These are phyloP conservation scores for Xerophyta viscosa DNA, from an alignment of 106 monocot species.

Conservation along the genomic window DNA sequence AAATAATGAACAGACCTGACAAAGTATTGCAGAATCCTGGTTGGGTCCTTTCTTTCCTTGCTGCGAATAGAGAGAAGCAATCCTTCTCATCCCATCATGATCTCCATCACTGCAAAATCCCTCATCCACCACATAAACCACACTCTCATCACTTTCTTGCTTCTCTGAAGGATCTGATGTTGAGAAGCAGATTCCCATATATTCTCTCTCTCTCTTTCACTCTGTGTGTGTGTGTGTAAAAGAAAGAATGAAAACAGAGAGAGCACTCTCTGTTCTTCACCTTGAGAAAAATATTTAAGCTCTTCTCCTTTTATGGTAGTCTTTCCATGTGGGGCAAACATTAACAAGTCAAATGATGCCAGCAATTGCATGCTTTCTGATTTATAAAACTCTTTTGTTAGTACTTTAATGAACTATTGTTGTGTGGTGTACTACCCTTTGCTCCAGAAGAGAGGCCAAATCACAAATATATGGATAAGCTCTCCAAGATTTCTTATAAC, in stretches of 20 bases:
- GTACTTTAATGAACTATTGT: too few relatives aligned
- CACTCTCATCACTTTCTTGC: slow-evolving; percentile 37
- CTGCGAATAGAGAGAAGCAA: slow-evolving; percentile 74
- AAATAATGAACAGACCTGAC: slow-evolving; percentile 32
- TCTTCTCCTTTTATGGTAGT: too few relatives aligned
- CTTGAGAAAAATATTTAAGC: too few relatives aligned
- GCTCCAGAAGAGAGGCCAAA: too few relatives aligned
- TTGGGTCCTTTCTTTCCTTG: slow-evolving; percentile 87
- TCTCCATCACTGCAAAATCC: slow-evolving; percentile 5
- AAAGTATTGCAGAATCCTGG: slow-evolving; percentile 81
- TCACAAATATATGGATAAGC: too few relatives aligned
- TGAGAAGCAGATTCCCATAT: slow-evolving; percentile 71
- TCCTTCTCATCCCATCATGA: slow-evolving; percentile 23
- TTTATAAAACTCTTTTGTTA: too few relatives aligned
- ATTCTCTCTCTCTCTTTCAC: neutral
- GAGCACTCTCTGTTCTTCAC: too few relatives aligned
- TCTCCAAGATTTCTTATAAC: too few relatives aligned
- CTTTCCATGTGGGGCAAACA: too few relatives aligned
- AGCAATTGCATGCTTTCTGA: too few relatives aligned
- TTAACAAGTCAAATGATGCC: too few relatives aligned
- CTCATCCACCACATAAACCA: slow-evolving; percentile 51
- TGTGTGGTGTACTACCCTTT: too few relatives aligned
- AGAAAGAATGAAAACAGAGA: neutral
- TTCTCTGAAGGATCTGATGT: slow-evolving; percentile 18
- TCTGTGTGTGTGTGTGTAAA: neutral